These are phyloP conservation scores for Amesomyces nigricolor DNA, from an alignment of 2,329 filamentous ascomycete genomes.

Conservation along the genomic window DNA sequence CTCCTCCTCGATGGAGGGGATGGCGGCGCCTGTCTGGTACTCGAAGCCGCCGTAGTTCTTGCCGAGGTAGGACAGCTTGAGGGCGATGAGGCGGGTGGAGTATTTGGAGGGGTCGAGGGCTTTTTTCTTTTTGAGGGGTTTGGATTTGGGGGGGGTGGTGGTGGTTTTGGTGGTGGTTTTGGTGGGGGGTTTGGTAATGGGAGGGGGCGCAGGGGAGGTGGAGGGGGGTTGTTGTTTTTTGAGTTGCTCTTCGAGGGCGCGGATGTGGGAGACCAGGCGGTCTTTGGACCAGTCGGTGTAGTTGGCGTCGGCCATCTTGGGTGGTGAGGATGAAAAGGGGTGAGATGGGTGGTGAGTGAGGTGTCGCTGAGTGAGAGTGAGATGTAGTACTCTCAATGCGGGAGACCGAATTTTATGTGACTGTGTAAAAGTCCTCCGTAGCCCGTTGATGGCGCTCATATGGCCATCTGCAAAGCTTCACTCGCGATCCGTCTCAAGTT, in stretches of 20 bases:
- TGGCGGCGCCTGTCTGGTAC: slow-evolving; percentile 65
- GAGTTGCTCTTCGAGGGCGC: slow-evolving; percentile 61
- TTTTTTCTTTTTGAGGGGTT: slow-evolving; percentile 31
- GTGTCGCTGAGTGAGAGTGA: not conserved
- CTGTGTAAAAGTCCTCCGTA: slow-evolving; percentile 5
- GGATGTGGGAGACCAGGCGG: slow-evolving; percentile 63
- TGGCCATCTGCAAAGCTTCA: slow-evolving; percentile 4
- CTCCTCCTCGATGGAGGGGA: slow-evolving; percentile 86
- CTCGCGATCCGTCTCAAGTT: not conserved
- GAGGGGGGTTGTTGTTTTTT: slow-evolving; percentile 27
- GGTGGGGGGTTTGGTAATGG: too few relatives aligned
- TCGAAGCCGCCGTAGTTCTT: slow-evolving; percentile 91
- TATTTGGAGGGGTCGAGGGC: slow-evolving; percentile 70
- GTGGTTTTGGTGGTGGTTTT: not conserved
- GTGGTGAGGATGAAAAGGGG: not conserved
- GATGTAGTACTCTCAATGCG: not conserved
- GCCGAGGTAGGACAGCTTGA: slow-evolving; percentile 92
- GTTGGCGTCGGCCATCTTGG: slow-evolving; percentile 15
- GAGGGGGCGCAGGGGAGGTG: not conserved
- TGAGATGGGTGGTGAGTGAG: not conserved
- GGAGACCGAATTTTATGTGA: slow-evolving; percentile 1
- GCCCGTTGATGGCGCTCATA: slow-evolving; percentile 7
- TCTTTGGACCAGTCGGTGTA: slow-evolving; percentile 66
- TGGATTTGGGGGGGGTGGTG: not conserved
- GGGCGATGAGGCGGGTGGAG: slow-evolving; percentile 73